Conservation (phyloP, 768 basidiomycete genomes). For the Albatrellus ellisii region DNA sequence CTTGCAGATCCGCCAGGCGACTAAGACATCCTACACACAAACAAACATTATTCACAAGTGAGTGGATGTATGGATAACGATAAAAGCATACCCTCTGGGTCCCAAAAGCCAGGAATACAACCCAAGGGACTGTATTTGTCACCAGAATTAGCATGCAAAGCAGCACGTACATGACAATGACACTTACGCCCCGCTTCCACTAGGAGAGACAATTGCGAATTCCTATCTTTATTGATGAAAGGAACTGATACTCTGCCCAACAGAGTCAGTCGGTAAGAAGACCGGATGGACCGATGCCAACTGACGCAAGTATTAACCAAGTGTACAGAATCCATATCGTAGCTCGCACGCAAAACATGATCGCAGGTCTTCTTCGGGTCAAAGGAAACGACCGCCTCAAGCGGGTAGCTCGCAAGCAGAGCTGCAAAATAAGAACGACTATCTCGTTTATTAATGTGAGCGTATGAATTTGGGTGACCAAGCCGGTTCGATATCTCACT, state of each 20-base stretch:
- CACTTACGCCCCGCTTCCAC: slow-evolving; percentile 35
- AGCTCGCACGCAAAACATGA: slow-evolving; percentile 26
- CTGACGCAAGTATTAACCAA: slow-evolving; percentile 5
- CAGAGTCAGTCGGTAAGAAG: no score
- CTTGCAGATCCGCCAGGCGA: slow-evolving; percentile 14
- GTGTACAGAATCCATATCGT: slow-evolving; percentile 9
- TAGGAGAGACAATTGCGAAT: slow-evolving; percentile 27
- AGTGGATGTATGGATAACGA: background rate
- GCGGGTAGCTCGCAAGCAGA: slow-evolving; percentile 25
- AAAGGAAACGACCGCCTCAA: slow-evolving; percentile 30
- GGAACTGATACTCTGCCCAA: background rate
- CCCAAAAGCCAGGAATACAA: slow-evolving; percentile 34
- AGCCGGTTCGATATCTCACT: slow-evolving; percentile 18
- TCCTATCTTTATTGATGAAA: background rate
- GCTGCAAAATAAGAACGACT: slow-evolving; percentile 33
- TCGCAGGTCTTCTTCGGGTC: slow-evolving; percentile 23
- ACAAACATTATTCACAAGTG: background rate
- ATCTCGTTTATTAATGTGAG: slow-evolving; percentile 4
- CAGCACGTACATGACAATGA: no score
- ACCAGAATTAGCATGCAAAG: slow-evolving; percentile 1
- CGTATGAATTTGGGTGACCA: background rate
- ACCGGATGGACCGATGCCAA: background rate
- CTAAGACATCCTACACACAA: slow-evolving; percentile 25
- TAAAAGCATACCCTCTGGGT: slow-evolving; percentile 28
- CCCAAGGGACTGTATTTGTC: slow-evolving; percentile 31